These are phyloP conservation scores for Cladosporium sp. DNA, from an alignment of 2,329 filamentous ascomycete species.

Conservation along the genomic window DNA sequence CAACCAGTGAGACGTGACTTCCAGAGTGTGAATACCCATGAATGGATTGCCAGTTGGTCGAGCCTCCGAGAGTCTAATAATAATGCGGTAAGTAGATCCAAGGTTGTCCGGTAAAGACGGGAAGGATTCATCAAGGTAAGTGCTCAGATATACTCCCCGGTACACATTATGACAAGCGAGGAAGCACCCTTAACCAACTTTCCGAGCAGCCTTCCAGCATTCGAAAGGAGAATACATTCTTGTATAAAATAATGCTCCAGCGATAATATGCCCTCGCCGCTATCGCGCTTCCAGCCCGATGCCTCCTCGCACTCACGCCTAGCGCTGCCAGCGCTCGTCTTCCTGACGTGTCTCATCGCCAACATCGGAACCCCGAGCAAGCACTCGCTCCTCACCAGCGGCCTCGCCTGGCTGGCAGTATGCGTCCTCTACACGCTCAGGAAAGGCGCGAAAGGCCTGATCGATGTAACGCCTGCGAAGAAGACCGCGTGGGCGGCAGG, in stretches of 20 bases:
- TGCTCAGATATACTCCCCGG: no score
- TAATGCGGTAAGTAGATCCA: no score
- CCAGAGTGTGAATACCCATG: no score
- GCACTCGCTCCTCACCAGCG: conserved; percentile 40
- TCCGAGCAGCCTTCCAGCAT: no score
- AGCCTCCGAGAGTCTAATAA: no score
- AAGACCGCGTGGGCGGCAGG: conserved; percentile 37
- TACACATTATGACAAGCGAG: no score
- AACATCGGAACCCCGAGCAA: conserved; percentile 32
- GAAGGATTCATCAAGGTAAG: no score
- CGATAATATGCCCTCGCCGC: conserved; percentile 21
- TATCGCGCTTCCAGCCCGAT: conserved; percentile 22
- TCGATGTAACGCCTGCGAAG: conserved; percentile 23
- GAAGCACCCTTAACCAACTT: no score
- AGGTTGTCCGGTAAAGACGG: no score
- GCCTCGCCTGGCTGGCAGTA: conserved; percentile 39
- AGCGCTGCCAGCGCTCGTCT: conserved; percentile 27
- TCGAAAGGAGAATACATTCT: neutral
- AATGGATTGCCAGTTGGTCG: no score
- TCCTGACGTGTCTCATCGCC: conserved; percentile 33
- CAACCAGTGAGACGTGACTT: no score
- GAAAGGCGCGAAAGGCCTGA: conserved; percentile 24
- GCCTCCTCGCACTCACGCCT: conserved; percentile 14
- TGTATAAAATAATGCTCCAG: conserved; percentile 7
- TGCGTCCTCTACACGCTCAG: conserved; percentile 33